Percentiles rank a stretch among this genome's conserved stretches.
Evolutionary conservation across 345 rosid species (phyloP).

Genomic region (Sapria himalayana): DNA sequence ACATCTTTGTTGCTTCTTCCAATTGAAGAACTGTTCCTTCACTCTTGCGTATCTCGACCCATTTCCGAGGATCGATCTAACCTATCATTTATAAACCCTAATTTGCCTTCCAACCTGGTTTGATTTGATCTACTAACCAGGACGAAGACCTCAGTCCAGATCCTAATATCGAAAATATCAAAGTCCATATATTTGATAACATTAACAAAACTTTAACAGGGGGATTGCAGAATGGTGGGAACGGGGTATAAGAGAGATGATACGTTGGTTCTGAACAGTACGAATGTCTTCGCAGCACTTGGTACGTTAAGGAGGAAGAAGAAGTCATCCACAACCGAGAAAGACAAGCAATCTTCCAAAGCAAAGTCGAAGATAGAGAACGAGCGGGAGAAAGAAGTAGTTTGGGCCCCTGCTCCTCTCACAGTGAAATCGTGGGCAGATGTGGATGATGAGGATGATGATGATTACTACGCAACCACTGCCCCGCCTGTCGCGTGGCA

Average conservation of each 20-base stretch:
- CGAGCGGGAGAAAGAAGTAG: slow-evolving; percentile 15
- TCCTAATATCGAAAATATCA: too few relatives aligned
- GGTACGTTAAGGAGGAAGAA: slow-evolving; percentile 31
- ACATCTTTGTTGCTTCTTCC: too few relatives aligned
- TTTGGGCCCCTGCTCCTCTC: slow-evolving; percentile 26
- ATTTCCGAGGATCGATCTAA: too few relatives aligned
- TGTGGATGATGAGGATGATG: slow-evolving; percentile 28
- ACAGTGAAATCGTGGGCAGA: slow-evolving; percentile 26
- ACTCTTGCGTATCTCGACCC: too few relatives aligned
- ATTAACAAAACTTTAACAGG: too few relatives aligned
- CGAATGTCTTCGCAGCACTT: slow-evolving; percentile 32
- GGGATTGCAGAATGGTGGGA: slow-evolving; percentile 24
- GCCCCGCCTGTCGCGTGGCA: slow-evolving; percentile 16
- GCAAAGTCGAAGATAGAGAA: slow-evolving; percentile 9
- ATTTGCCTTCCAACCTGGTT: too few relatives aligned
- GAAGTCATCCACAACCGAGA: slow-evolving; percentile 18
- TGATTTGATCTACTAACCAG: too few relatives aligned
- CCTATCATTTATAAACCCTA: too few relatives aligned
- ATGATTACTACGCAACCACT: slow-evolving; percentile 21
- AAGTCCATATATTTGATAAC: too few relatives aligned
- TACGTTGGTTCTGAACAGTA: slow-evolving; percentile 20
- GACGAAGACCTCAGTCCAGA: too few relatives aligned
- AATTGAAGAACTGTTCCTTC: too few relatives aligned
- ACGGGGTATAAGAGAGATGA: slow-evolving; percentile 20
- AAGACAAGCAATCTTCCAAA: slow-evolving; percentile 7